phyloP scores from a whole-genome alignment of 2,329 filamentous ascomycete genomes.

The Fusarium sp. region DNA sequence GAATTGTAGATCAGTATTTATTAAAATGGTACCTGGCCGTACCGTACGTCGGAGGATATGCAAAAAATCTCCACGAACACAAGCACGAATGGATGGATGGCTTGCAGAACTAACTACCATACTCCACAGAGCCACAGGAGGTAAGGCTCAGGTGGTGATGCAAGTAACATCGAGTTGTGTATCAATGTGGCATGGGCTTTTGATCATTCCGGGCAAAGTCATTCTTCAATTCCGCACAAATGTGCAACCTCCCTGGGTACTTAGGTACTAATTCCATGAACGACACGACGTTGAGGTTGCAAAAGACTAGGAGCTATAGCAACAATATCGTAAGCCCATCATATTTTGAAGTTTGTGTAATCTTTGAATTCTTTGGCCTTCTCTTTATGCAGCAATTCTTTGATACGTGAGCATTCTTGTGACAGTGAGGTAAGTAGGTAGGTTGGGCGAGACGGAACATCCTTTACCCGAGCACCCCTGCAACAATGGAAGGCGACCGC shows the following conservation, averaged over 20 bases:
- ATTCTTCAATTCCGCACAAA: not conserved
- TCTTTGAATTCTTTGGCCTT: not conserved
- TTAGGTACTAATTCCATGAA: no score
- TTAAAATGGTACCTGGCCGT: not conserved
- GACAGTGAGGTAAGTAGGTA: not conserved
- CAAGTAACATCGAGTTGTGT: not conserved
- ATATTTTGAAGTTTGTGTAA: no score
- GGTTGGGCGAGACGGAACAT: constrained; percentile 10
- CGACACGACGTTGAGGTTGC: no score
- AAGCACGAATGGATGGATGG: not conserved
- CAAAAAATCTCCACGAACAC: constrained; percentile 10
- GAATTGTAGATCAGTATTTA: not conserved
- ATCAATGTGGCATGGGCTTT: not conserved
- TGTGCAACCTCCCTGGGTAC: no score
- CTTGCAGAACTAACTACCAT: not conserved
- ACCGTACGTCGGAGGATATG: constrained; percentile 12
- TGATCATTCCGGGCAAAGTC: not conserved
- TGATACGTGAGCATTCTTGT: not conserved
- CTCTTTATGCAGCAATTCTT: not conserved
- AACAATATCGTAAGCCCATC: no score
- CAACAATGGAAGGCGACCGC: constrained; percentile 7
- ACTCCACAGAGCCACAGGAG: not conserved
- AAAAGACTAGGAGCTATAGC: no score
- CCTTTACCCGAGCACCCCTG: constrained; percentile 16
- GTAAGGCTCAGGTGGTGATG: not conserved